Conservation (phyloP, 805 yeast genomes). For the Candida pseudoglaebosa region DNA sequence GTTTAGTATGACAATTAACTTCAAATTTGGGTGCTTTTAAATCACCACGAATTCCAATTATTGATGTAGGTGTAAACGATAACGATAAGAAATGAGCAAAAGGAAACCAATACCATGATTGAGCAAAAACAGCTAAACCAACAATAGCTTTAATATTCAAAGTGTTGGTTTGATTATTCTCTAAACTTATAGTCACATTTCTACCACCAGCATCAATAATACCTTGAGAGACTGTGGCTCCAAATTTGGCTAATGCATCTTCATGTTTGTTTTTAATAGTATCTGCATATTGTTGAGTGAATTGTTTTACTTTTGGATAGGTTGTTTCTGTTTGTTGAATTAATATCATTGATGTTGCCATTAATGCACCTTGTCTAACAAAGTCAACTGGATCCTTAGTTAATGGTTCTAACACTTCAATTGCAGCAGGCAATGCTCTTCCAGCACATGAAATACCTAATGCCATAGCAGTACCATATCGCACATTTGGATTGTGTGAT, state of each 20-base stretch:
- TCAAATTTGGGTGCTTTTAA: slow-evolving; percentile 82
- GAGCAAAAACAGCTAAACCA: slow-evolving; percentile 84
- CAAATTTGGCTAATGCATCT: slow-evolving; percentile 95
- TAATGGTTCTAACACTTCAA: slow-evolving; percentile 89
- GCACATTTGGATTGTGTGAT: slow-evolving; percentile 95
- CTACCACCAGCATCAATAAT: slow-evolving; percentile 98
- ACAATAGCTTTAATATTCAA: slow-evolving; percentile 88
- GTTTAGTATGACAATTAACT: slow-evolving; percentile 75
- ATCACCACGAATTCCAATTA: slow-evolving; percentile 77
- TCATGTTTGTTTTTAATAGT: slow-evolving; percentile 86
- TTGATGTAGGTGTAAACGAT: slow-evolving; percentile 88
- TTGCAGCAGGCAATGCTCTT: slow-evolving; percentile 79
- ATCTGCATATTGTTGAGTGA: slow-evolving; percentile 69
- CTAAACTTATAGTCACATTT: slow-evolving; percentile 89
- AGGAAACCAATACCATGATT: slow-evolving; percentile 99
- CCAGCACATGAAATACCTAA: slow-evolving; percentile 97
- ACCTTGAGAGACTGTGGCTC: slow-evolving; percentile 96
- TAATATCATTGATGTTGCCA: slow-evolving; percentile 86
- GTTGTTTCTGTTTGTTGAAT: slow-evolving; percentile 82
- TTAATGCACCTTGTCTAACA: slow-evolving; percentile 96
- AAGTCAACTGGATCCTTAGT: slow-evolving; percentile 93
- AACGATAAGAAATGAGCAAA: slow-evolving; percentile 87
- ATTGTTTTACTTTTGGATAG: slow-evolving; percentile 72
- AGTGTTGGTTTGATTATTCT: slow-evolving; percentile 84
- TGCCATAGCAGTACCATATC: slow-evolving; percentile 97